Conservation (phyloP, 352 stramenopile species). For the Phytophthora syringae region DNA sequence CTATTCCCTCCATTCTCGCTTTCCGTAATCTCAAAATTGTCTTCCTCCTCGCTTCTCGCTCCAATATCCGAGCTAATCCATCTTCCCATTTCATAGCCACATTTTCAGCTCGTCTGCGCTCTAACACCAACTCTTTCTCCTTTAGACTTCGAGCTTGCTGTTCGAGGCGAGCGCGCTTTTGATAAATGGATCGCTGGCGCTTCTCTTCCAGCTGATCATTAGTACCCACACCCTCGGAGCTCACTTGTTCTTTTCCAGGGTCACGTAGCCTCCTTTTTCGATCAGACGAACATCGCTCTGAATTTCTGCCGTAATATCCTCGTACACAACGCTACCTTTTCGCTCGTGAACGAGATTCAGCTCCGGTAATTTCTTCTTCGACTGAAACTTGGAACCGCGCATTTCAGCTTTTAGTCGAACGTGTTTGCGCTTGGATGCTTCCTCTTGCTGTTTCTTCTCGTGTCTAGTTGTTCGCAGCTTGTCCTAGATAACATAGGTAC, state of each 20-base stretch:
- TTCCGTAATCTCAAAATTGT: slow-evolving; percentile 21
- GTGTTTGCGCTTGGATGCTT: slow-evolving; percentile 21
- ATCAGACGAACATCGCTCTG: slow-evolving; percentile 17
- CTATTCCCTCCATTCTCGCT: slow-evolving; percentile 23
- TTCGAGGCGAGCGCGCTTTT: slow-evolving; percentile 34
- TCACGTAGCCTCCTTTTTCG: slow-evolving; percentile 1
- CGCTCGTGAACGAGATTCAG: background rate
- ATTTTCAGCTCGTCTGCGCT: slow-evolving; percentile 50
- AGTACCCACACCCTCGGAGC: background rate
- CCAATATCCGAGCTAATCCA: slow-evolving; percentile 24
- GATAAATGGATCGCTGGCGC: slow-evolving; percentile 23
- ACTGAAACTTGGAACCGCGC: slow-evolving; percentile 21
- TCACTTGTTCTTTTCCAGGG: background rate
- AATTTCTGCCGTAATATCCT: slow-evolving; percentile 3
- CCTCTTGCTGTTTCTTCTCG: slow-evolving; percentile 25
- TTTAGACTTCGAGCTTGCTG: slow-evolving; percentile 5
- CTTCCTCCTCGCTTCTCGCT: slow-evolving; percentile 27
- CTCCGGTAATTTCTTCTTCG: slow-evolving; percentile 12
- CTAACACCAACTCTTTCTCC: slow-evolving; percentile 28
- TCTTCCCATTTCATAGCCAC: slow-evolving; percentile 63
- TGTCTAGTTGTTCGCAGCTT: slow-evolving; percentile 33
- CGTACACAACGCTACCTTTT: background rate
- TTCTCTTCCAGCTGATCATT: slow-evolving; percentile 28
- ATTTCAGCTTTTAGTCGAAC: slow-evolving; percentile 40
- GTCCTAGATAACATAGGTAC: slow-evolving; percentile 17